Evolutionary conservation across 345 rosid genomes (phyloP).

Genomic region (Zanthoxylum bungeanum): DNA sequence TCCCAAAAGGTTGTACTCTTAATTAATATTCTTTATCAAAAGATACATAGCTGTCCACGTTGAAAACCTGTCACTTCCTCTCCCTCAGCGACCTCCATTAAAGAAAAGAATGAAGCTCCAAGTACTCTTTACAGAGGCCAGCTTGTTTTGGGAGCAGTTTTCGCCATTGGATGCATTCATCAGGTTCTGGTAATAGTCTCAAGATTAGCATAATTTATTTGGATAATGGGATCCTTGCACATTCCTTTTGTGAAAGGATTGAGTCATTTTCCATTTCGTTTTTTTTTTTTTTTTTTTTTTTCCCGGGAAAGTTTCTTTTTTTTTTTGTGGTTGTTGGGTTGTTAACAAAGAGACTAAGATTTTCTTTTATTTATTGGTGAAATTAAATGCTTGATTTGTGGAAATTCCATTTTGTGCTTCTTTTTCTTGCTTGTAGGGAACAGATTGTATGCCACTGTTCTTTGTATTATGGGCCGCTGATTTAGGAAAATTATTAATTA

Average conservation of each 20-base stretch:
- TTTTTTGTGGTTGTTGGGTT: neutral
- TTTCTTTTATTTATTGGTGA: slow-evolving; percentile 4
- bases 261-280: neutral
- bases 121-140: slow-evolving; percentile 26
- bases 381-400: slow-evolving; percentile 5
- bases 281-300: no score
- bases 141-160: slow-evolving; percentile 38
- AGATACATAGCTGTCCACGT: no score
- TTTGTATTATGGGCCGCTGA: no score
- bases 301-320: no score
- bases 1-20: no score
- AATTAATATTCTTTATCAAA: no score
- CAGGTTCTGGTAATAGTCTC: slow-evolving; percentile 28
- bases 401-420: no score
- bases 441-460: no score
- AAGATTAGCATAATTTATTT: neutral
- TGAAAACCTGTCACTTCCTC: no score
- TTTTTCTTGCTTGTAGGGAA: no score
- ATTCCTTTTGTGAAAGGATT: slow-evolving; percentile 24
- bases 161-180: slow-evolving; percentile 47
- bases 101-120: slow-evolving; percentile 34
- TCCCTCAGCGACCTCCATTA: slow-evolving; percentile 34
- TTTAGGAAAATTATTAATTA: no score
- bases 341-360: slow-evolving; percentile 9
- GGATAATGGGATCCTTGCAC: neutral